Conservation (phyloP, 1,284 basidiomycete genomes). For the Puccinia hordei region DNA sequence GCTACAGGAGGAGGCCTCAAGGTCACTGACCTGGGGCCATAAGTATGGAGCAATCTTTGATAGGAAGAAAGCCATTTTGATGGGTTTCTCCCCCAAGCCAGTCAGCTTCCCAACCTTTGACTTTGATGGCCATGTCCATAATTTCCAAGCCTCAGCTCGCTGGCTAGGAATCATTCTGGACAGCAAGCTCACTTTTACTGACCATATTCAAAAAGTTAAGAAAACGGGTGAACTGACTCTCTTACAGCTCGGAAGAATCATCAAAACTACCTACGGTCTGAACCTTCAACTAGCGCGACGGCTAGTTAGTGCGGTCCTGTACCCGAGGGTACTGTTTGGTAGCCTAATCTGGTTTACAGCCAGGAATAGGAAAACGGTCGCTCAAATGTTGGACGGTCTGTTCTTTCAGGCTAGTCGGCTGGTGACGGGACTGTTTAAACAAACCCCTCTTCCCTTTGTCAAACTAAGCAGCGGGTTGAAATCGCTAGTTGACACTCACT, state of each 20-base stretch:
- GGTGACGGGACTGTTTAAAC: neutral
- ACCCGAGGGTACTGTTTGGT: conserved; percentile 12
- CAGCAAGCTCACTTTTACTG: no score
- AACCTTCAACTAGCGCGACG: neutral
- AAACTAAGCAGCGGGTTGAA: neutral
- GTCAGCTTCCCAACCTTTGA: no score
- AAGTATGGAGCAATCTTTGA: no score
- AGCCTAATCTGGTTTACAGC: conserved; percentile 30
- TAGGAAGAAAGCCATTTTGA: conserved; percentile 1
- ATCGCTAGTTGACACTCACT: neutral
- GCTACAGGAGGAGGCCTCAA: neutral
- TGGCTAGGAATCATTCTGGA: no score
- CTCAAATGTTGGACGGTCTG: neutral
- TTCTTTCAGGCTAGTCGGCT: neutral
- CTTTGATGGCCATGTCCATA: no score
- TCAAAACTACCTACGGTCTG: conserved; percentile 6
- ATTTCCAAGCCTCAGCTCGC: no score
- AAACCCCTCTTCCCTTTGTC: no score
- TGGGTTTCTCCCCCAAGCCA: neutral
- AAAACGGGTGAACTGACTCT: neutral
- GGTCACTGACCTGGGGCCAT: conserved; percentile 4
- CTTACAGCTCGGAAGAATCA: conserved; percentile 15
- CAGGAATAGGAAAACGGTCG: neutral
- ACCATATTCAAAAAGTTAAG: no score
- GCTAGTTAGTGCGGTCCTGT: conserved; percentile 15